Evolutionary conservation across 2,329 filamentous ascomycete genomes (phyloP).

Genomic region (Pseudogymnoascus sp.): DNA sequence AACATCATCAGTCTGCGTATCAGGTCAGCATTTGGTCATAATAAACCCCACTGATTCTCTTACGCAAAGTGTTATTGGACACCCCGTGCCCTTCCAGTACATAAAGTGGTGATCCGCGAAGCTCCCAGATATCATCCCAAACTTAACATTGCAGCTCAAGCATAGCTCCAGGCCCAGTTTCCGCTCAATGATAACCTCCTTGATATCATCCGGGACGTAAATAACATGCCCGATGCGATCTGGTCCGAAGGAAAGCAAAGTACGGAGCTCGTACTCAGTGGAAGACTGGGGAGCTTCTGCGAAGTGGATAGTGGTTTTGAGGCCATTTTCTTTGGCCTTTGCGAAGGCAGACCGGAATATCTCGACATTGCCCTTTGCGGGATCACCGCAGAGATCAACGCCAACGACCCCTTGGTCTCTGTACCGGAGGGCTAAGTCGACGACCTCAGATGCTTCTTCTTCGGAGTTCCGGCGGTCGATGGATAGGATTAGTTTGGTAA

Average conservation of each 20-base stretch:
- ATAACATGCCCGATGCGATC: slow-evolving; percentile 73
- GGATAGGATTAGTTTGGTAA: slow-evolving; percentile 62
- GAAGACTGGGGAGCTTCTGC: slow-evolving; percentile 58
- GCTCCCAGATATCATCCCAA: slow-evolving; percentile 61
- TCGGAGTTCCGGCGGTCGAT: slow-evolving; percentile 59
- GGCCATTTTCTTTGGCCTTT: slow-evolving; percentile 44
- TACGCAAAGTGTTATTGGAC: slow-evolving; percentile 61
- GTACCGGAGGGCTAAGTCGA: slow-evolving; percentile 55
- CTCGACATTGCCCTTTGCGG: slow-evolving; percentile 52
- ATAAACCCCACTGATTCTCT: slow-evolving; percentile 31
- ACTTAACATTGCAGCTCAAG: slow-evolving; percentile 73
- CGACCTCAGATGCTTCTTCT: slow-evolving; percentile 53
- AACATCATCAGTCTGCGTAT: slow-evolving; percentile 67
- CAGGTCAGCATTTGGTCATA: neutral
- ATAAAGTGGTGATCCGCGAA: slow-evolving; percentile 69
- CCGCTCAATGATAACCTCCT: slow-evolving; percentile 44
- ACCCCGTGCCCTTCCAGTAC: slow-evolving; percentile 56
- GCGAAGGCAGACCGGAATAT: slow-evolving; percentile 53
- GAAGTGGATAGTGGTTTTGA: slow-evolving; percentile 70
- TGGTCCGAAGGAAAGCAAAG: slow-evolving; percentile 58
- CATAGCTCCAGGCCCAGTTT: slow-evolving; percentile 67
- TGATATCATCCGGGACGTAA: slow-evolving; percentile 57
- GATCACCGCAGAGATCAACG: slow-evolving; percentile 74
- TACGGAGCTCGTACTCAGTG: slow-evolving; percentile 52
- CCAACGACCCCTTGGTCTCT: slow-evolving; percentile 55